These are phyloP conservation scores for Kwoniella bestiolae DNA, from an alignment of 768 basidiomycete species.

Conservation along the genomic window DNA sequence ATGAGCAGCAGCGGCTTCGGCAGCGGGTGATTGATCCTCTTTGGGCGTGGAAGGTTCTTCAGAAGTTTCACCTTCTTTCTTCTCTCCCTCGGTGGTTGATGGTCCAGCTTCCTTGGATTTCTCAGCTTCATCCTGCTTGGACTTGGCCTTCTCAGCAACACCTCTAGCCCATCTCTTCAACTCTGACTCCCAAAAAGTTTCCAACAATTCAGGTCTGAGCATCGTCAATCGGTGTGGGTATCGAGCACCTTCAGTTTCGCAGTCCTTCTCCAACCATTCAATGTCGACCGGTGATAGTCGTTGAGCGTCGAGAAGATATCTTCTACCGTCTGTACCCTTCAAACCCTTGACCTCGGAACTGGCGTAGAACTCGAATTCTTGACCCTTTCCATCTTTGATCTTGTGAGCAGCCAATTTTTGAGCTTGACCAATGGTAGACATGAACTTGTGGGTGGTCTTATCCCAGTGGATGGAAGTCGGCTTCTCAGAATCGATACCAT, in stretches of 20 bases:
- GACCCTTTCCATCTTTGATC: constrained; percentile 55
- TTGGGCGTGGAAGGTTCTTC: constrained; percentile 22
- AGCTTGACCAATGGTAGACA: constrained; percentile 57
- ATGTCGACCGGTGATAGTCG: constrained; percentile 60
- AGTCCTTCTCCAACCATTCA: constrained; percentile 60
- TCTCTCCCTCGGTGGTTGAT: constrained; percentile 28
- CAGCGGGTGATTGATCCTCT: constrained; percentile 29
- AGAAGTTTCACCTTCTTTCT: constrained; percentile 31
- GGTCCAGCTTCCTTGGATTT: constrained; percentile 34
- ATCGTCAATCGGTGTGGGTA: constrained; percentile 60
- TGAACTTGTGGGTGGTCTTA: constrained; percentile 55
- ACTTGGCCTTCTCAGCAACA: constrained; percentile 43
- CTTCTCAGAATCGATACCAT: constrained; percentile 59
- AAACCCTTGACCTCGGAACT: constrained; percentile 60
- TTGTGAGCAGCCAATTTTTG: constrained; percentile 58
- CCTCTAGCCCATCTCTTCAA: constrained; percentile 58
- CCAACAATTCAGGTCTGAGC: constrained; percentile 60
- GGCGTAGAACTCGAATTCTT: constrained; percentile 56
- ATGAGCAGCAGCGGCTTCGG: constrained; percentile 39
- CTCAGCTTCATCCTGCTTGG: constrained; percentile 23
- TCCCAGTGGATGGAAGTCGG: constrained; percentile 57
- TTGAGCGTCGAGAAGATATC: constrained; percentile 60
- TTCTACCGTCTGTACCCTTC: constrained; percentile 59
- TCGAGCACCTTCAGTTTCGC: constrained; percentile 28
- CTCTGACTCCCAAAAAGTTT: constrained; percentile 59